Percentiles rank a stretch among this genome's conserved stretches.
phyloP scores from a whole-genome alignment of 306 rosid species.

The Lathyrus tuberosus region DNA sequence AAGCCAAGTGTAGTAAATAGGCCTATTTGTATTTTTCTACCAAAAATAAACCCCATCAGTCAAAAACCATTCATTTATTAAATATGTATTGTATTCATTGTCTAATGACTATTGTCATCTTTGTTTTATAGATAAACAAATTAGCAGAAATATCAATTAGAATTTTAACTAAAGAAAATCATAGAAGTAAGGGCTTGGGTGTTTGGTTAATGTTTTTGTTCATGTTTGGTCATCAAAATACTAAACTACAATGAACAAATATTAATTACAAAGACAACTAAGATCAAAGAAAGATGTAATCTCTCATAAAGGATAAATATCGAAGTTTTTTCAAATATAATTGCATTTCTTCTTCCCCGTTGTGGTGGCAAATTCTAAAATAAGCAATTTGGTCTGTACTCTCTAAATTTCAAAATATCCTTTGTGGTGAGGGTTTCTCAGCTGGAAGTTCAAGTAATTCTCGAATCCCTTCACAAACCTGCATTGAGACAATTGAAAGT shows the following conservation, averaged over 20 bases:
- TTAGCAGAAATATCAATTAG: no score
- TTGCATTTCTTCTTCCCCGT: slow-evolving; percentile 10
- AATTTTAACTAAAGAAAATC: not conserved
- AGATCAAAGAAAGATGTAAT: slow-evolving; percentile 1
- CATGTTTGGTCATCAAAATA: not conserved
- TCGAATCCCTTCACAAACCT: slow-evolving; percentile 88
- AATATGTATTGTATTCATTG: no score
- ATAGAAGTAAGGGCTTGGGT: not conserved
- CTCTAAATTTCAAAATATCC: slow-evolving; percentile 46
- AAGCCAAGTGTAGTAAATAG: no score
- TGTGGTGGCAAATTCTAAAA: not conserved
- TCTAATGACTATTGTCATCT: no score
- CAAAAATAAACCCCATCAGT: no score
- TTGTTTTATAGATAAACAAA: no score
- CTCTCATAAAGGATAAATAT: slow-evolving; percentile 20
- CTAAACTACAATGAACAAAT: not conserved
- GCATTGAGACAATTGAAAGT: slow-evolving; percentile 36
- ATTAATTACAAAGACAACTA: not conserved
- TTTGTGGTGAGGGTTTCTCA: slow-evolving; percentile 58
- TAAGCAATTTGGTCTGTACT: not conserved
- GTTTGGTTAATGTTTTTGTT: slow-evolving; percentile 6
- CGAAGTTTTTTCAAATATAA: slow-evolving; percentile 11
- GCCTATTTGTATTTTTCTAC: no score
- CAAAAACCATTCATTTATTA: no score
- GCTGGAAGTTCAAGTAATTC: slow-evolving; percentile 84